Evolutionary conservation across 257 asterid species (phyloP).

Genomic region (Rauvolfia tetraphylla): DNA sequence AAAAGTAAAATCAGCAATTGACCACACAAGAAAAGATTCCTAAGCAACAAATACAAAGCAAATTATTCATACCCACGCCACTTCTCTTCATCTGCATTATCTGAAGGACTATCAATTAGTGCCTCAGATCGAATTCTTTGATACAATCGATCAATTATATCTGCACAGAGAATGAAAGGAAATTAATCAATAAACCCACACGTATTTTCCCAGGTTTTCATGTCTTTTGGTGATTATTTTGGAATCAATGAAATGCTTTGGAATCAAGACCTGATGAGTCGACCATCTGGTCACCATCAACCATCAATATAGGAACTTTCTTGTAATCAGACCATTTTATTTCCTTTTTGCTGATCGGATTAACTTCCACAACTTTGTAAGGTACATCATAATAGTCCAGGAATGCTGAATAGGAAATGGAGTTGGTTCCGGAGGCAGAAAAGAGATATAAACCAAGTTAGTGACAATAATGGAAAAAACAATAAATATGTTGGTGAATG

Average conservation of each 20-base stretch:
- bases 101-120: constrained; percentile 28
- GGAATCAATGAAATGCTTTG: no score
- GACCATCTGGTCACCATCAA: constrained; percentile 77
- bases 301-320: constrained; percentile 84
- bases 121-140: constrained; percentile 38
- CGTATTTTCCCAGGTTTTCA: not conserved
- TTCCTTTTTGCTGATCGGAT: constrained; percentile 79
- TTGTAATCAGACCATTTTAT: constrained; percentile 85
- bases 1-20: not conserved
- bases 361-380: constrained; percentile 86
- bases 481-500: not conserved
- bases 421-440: not conserved
- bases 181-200: not conserved
- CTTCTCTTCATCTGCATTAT: constrained; percentile 60
- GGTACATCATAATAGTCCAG: constrained; percentile 72
- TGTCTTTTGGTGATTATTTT: not conserved
- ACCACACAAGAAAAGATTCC: not conserved
- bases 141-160: constrained; percentile 54
- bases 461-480: not conserved
- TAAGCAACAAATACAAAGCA: constrained; percentile 7
- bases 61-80: constrained; percentile 64
- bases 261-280: constrained; percentile 65
- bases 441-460: not conserved
- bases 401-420: constrained; percentile 46
- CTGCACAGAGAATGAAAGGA: constrained; percentile 31